Base-by-base conservation (phyloP, 345 rosid species). In the Acer yangbiense region DNA sequence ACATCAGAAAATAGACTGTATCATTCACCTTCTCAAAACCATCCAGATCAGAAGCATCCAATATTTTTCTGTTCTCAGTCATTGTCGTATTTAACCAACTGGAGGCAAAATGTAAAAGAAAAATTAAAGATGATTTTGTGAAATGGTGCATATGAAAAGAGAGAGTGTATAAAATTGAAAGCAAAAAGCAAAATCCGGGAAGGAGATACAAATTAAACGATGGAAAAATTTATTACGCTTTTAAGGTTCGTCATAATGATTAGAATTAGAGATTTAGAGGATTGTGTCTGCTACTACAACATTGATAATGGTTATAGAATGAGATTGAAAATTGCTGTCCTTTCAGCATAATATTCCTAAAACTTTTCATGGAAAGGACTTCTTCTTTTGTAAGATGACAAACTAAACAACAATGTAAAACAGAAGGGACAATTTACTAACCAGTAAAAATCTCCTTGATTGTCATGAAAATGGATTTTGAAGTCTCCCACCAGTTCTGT, bases 361-460 rank as follows among this genome's bases (percentile, higher is more conserved):
- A 64, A 52, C 43, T 14, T 73, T 11, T 60, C 7, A 39, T 6
- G 4, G 17, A 46, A 68, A 62, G 21, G 16, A 70, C 48, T 52
- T 21, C 23, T 11, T n/a, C 55, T 46, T 68, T 54, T n/a, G 68
- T 25, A 29, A 18, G 44, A 50, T 32, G 69, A 68, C 16, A 9
- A 25, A 62, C 54, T 39, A 73, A 43, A 55, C 9, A 70, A 41
- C 20, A 79, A 62, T 63, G 71, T 41, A 21, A 71, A 17, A 52
- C 1, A 29, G 64, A 16, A 72, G 54, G 41, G 54, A 48, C 43
- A 71, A 52, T 67, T 76, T 74, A 23, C 87, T 17, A 9, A 93
- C 99, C 96, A 94, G 91, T 94, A 92, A 81, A 95, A 93, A 79
- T 95, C 98, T 86, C 98, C 98, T 80, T 95, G 92, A 12, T 88